Percentiles rank a stretch among this genome's conserved stretches.
Evolutionary conservation across 805 yeast genomes (phyloP).

Genomic region (Kazachstania taianensis): DNA sequence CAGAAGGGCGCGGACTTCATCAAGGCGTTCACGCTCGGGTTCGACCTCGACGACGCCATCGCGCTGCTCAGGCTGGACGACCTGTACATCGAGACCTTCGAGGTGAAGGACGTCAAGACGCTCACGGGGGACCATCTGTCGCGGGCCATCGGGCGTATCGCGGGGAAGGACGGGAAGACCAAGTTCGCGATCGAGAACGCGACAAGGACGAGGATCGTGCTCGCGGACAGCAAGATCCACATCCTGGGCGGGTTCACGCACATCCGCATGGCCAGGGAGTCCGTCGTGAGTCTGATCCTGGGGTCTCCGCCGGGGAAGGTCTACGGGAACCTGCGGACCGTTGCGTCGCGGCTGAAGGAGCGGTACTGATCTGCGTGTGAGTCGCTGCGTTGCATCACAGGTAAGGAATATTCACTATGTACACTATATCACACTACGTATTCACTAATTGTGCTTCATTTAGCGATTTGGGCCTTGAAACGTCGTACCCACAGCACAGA

Average conservation of each 20-base stretch:
- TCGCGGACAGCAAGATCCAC: conserved; percentile 94
- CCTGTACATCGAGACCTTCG: conserved; percentile 92
- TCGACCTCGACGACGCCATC: conserved; percentile 94
- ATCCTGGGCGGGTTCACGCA: conserved; percentile 95
- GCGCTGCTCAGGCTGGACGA: conserved; percentile 92
- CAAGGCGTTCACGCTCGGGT: conserved; percentile 91
- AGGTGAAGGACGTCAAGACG: conserved; percentile 93
- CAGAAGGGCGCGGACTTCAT: conserved; percentile 98
- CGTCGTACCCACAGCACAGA: no score
- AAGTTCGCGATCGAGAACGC: conserved; percentile 98
- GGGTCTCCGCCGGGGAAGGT: conserved; percentile 99
- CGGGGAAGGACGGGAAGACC: conserved; percentile 98
- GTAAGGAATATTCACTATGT: no score
- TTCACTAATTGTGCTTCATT: no score
- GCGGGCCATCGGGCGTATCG: conserved; percentile 98
- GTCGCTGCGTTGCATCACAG: no score
- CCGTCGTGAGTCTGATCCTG: conserved; percentile 86
- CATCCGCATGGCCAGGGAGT: conserved; percentile 96
- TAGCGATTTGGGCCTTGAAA: no score
- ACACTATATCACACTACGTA: no score
- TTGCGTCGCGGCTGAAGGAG: conserved; percentile 95
- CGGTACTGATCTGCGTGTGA: conserved; percentile 72
- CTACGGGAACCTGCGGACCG: conserved; percentile 92
- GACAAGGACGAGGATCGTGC: conserved; percentile 92
- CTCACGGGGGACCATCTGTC: conserved; percentile 92